phyloP scores from a whole-genome alignment of 2,329 filamentous ascomycete genomes.

The Phialocephala sp. region DNA sequence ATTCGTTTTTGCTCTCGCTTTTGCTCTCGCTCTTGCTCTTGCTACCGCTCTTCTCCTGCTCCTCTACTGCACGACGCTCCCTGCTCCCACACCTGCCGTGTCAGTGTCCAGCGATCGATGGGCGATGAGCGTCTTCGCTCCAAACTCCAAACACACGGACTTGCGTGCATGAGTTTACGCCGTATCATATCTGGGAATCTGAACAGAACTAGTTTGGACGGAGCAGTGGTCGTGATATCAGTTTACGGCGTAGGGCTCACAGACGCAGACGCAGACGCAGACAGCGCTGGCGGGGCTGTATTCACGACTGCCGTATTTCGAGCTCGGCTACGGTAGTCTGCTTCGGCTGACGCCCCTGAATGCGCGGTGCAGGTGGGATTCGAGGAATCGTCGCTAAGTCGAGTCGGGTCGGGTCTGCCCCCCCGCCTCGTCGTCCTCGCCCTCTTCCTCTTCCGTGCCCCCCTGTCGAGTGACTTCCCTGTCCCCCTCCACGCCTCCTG shows the following conservation, averaged over 20 bases:
- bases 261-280: too few relatives aligned
- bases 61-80: constrained; percentile 4
- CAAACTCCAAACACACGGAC: background rate
- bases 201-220: background rate
- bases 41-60: background rate
- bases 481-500: background rate
- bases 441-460: background rate
- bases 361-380: too few relatives aligned
- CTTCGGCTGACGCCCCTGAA: too few relatives aligned
- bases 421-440: background rate
- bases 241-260: too few relatives aligned
- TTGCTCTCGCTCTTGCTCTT: background rate
- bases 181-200: constrained; percentile 2
- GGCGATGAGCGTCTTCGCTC: background rate
- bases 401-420: background rate
- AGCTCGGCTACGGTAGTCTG: background rate
- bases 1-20: background rate
- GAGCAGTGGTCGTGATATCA: too few relatives aligned
- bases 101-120: background rate
- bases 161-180: constrained; percentile 1
- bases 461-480: background rate
- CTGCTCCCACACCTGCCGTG: constrained; percentile 10
- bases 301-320: constrained; percentile 9
- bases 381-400: background rate
- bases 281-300: background rate